Base-by-base conservation (phyloP, 2,329 filamentous ascomycete species). In the Trichophyton mentagrophytes region DNA sequence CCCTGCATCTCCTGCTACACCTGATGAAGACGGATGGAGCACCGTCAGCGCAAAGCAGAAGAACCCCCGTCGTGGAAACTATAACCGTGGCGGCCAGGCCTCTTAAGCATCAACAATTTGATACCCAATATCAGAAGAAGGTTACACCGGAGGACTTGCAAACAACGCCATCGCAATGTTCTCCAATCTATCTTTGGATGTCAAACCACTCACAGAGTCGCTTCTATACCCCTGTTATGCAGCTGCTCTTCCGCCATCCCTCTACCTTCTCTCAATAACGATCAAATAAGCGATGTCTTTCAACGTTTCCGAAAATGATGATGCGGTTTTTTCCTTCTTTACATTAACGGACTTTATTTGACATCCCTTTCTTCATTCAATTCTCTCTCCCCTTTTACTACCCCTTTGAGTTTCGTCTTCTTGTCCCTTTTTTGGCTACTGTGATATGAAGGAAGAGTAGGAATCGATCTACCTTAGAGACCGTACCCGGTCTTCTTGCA, bases 21-120 rank as follows among this genome's bases (percentile, higher is more conserved):
- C 66, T 22, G 76, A 78, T 55, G 74, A 78, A 57, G 76, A 77
- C 60, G 76, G 76, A 64, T 78, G 76, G 76, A 78, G 76, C 69
- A 78, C 76, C 15, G 76, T 78, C 61, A 71, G 73, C 64, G 69
- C 73, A 61, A 75, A 72, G 65, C 72, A 71, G 66, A 74, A 75
- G 67, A 76, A 70, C 69, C 75, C 72, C 67, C 74, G 76, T 64
- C 75, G 76, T 63, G 73, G 74, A 63, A 67, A 69, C 61, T 69
- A 36, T 7, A 55, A 60, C 61, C 40, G 55, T 13, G 58, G 61
- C 33, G 30, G 55, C 20, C 55, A 63, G 59, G 63, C 55, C 15
- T 63, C 42, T 44, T 61, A 46, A 25, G 40, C 17, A 25, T 44
- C 44, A 46, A 53, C 27, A 47, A 25, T 58, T 36, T 9, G n/a